phyloP scores from a whole-genome alignment of 352 stramenopile species.

The Pythium utonaiense region DNA sequence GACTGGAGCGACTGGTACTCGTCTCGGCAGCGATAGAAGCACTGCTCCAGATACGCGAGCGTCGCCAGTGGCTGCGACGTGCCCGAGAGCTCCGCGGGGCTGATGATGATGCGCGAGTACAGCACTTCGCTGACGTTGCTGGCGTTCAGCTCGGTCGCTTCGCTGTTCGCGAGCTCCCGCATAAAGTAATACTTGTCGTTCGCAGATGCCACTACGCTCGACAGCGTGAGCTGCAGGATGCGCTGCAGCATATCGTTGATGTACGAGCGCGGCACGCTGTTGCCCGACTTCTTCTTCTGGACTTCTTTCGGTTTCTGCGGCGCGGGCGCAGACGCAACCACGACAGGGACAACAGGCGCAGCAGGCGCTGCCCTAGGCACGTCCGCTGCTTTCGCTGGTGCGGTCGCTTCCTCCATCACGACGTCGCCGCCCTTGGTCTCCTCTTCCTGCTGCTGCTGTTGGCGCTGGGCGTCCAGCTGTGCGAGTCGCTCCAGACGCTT shows the following conservation, averaged over 20 bases:
- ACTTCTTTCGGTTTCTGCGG: conserved; percentile 31
- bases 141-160: conserved; percentile 22
- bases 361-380: conserved; percentile 2
- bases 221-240: conserved; percentile 62
- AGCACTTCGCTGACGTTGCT: conserved; percentile 66
- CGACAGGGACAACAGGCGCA: conserved; percentile 4
- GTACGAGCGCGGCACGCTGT: conserved; percentile 35
- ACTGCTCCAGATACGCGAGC: conserved; percentile 70
- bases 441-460: conserved; percentile 21
- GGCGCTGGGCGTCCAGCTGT: conserved; percentile 48
- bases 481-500: conserved; percentile 61
- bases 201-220: conserved; percentile 19
- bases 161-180: conserved; percentile 25
- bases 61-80: conserved; percentile 52
- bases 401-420: conserved; percentile 14
- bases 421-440: conserved; percentile 17
- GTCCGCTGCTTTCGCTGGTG: conserved; percentile 2
- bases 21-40: conserved; percentile 69
- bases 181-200: conserved; percentile 43
- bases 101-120: conserved; percentile 65
- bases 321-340: background rate
- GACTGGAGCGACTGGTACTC: conserved; percentile 69
- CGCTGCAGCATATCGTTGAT: conserved; percentile 79
- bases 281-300: conserved; percentile 28
- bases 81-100: conserved; percentile 43